These are phyloP conservation scores for Geosmithia morbida DNA, from an alignment of 2,329 filamentous ascomycete genomes.

Conservation along the genomic window DNA sequence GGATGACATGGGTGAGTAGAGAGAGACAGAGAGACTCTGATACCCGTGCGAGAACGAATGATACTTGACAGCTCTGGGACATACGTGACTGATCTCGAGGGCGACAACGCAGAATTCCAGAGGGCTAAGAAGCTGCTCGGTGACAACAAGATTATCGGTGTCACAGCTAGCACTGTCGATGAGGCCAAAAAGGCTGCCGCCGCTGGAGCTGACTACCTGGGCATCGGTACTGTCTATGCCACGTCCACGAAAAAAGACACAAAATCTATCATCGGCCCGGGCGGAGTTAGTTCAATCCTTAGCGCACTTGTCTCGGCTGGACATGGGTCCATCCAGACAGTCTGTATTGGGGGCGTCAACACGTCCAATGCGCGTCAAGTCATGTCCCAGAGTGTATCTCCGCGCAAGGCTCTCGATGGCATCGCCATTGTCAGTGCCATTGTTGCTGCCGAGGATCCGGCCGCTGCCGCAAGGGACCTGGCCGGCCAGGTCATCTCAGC, in stretches of 20 bases:
- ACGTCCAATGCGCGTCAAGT: conserved; percentile 60
- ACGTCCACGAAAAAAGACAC: conserved; percentile 84
- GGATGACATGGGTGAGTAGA: conserved; percentile 66
- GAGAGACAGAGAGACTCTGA: not conserved
- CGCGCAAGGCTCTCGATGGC: conserved; percentile 54
- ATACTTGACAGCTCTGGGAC: not conserved
- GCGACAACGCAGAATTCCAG: conserved; percentile 7
- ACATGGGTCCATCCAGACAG: conserved; percentile 38
- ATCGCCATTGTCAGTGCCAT: conserved; percentile 86
- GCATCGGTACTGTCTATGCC: conserved; percentile 78
- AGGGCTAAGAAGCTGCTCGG: conserved; percentile 60
- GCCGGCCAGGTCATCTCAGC: conserved; percentile 29
- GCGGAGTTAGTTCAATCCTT: conserved; percentile 38
- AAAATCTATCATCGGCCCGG: conserved; percentile 46
- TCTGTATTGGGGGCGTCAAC: conserved; percentile 86
- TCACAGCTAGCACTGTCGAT: conserved; percentile 61
- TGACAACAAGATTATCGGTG: conserved; percentile 67
- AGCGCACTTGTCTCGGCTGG: conserved; percentile 36
- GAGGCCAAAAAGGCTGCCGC: conserved; percentile 61
- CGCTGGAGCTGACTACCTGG: conserved; percentile 78
- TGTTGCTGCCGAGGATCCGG: conserved; percentile 56
- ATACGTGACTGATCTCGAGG: conserved; percentile 1
- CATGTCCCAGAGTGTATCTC: conserved; percentile 48
- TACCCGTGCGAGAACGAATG: no score
- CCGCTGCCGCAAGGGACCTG: conserved; percentile 46